Conservation (phyloP, 345 rosid species). For the Salix viminalis region DNA sequence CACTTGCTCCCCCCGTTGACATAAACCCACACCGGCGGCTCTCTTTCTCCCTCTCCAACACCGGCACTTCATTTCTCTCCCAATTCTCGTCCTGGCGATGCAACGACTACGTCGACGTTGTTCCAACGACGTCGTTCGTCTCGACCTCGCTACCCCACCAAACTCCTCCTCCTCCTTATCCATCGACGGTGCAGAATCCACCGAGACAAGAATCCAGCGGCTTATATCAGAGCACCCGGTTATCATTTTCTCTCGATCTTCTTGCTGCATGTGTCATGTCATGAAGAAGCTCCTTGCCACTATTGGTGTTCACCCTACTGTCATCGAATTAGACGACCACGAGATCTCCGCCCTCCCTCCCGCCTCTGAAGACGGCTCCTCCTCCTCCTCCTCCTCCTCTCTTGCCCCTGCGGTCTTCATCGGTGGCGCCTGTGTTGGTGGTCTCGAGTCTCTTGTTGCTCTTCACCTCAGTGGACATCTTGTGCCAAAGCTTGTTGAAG, state of each 20-base stretch:
- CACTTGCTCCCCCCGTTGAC: constrained; percentile 37
- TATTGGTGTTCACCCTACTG: constrained; percentile 84
- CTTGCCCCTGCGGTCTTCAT: constrained; percentile 66
- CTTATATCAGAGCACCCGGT: constrained; percentile 90
- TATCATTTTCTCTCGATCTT: constrained; percentile 75
- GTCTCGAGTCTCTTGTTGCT: constrained; percentile 83
- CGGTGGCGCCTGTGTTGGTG: constrained; percentile 77
- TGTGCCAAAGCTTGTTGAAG: constrained; percentile 81
- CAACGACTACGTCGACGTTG: constrained; percentile 57
- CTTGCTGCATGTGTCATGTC: constrained; percentile 97
- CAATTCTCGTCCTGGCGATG: constrained; percentile 40
- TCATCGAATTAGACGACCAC: constrained; percentile 82
- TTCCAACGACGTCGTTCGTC: constrained; percentile 41
- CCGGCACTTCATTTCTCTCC: neutral
- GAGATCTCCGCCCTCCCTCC: constrained; percentile 71
- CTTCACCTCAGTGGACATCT: constrained; percentile 86
- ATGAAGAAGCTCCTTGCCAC: constrained; percentile 74
- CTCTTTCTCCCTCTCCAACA: constrained; percentile 8
- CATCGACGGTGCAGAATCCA: constrained; percentile 69
- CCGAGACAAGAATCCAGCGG: constrained; percentile 69
- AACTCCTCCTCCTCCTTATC: constrained; percentile 48
- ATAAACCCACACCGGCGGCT: constrained; percentile 1
- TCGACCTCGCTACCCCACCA: constrained; percentile 42
- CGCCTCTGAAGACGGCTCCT: neutral
- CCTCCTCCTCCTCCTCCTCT: constrained; percentile 14